phyloP scores from a whole-genome alignment of 1,139 yeast genomes.

The Taphrina communis region DNA sequence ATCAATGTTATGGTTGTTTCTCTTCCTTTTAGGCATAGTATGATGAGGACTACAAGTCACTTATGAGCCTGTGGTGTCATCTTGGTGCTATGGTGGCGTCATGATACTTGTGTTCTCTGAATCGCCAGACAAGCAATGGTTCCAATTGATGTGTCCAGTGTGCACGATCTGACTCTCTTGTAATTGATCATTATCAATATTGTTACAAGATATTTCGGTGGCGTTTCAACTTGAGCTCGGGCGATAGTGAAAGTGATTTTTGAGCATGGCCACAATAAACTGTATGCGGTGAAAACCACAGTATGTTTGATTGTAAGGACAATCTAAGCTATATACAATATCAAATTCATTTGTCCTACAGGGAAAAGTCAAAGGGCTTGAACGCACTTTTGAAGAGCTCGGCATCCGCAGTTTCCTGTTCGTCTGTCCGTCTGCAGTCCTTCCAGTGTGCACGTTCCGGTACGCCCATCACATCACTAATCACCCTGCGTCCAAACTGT shows the following conservation, averaged over 20 bases:
- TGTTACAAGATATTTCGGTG: neutral
- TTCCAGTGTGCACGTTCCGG: slow-evolving; percentile 76
- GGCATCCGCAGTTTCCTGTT: slow-evolving; percentile 67
- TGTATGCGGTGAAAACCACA: too few relatives aligned
- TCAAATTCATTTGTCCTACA: neutral
- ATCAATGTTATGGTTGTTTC: neutral
- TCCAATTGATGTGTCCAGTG: too few relatives aligned
- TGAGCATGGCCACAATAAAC: too few relatives aligned
- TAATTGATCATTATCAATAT: too few relatives aligned
- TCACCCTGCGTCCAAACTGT: slow-evolving; percentile 78
- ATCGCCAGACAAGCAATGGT: too few relatives aligned
- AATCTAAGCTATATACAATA: neutral
- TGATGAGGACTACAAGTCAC: neutral
- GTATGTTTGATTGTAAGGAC: neutral
- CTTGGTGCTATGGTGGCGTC: too few relatives aligned
- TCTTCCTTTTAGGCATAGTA: neutral
- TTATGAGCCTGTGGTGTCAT: too few relatives aligned
- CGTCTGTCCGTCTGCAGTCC: slow-evolving; percentile 65
- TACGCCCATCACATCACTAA: slow-evolving; percentile 64
- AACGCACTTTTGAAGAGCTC: slow-evolving; percentile 62
- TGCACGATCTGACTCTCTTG: too few relatives aligned
- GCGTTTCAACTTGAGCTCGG: neutral
- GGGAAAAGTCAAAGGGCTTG: slow-evolving; percentile 54
- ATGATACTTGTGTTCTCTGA: too few relatives aligned
- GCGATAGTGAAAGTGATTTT: too few relatives aligned